Base-by-base conservation (phyloP, 75 land plant species). In the Isoetes taiwanensis region DNA sequence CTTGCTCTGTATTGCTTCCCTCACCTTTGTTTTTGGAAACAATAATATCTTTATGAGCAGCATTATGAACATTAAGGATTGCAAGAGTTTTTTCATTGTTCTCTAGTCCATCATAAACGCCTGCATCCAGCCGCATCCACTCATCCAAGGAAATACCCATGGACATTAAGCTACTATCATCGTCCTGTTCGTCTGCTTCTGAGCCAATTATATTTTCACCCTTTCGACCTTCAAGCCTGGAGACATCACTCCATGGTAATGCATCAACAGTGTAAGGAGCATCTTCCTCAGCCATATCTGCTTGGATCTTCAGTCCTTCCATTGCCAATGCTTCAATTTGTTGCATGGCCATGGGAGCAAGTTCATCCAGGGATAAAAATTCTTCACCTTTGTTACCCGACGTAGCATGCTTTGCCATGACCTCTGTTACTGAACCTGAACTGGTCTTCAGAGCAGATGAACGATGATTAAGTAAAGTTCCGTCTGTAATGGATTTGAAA, bases 311-410 rank as follows among this genome's bases (percentile, higher is more conserved):
- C 31, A 66, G 53, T 34, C 68, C 68, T 21, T 66, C 64, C 46
- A 66, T 23, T 29, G 68, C 68, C 20, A 66, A 53, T 25, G 37
- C 31, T 34, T 66, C 68, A 43, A 66, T 40, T 32, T 66, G 38
- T 29, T 62, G 32, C 66, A 66, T 66, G 39, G 68, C 68, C 32
- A 42, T 40, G 19, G 68, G 68, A 2, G 68, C 68, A 34, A 66
- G 66, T 4, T 62, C 50, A 39, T 66, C 68, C 9, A 61, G 33
- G 10, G 68, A 66, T 24, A 66, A 46, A 41, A 28, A 62, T 27
- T 23, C 65, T 34, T 78, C 83, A 12, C 69, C 58, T 27, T 75
- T 81, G 70, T 78, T 75, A 10, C 28, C n/a, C n/a, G n/a, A n/a
- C n/a, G n/a, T n/a, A n/a, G n/a, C n/a, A n/a, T n/a, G n/a, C n/a